A percentile compares a stretch with the other conserved stretches of the same genome.
These are phyloP conservation scores for Xylariales sp. DNA, from an alignment of 2,329 filamentous ascomycete genomes.

Conservation along the genomic window DNA sequence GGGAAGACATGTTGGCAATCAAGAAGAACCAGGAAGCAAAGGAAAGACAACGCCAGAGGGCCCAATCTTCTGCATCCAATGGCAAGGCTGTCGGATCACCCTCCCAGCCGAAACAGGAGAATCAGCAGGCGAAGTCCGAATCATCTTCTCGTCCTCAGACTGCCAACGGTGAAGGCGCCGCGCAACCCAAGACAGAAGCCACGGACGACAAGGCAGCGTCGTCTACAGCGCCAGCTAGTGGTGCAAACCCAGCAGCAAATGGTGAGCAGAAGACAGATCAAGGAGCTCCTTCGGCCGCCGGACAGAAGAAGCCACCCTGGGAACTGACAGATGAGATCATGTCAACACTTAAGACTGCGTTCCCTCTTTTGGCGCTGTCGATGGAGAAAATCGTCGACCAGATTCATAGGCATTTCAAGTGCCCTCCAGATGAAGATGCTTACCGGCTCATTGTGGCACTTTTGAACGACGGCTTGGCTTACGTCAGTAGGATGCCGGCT, in stretches of 20 bases:
- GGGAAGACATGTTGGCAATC: slow-evolving; percentile 89
- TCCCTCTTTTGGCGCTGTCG: slow-evolving; percentile 88
- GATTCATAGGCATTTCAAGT: slow-evolving; percentile 99
- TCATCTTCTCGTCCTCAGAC: slow-evolving; percentile 44
- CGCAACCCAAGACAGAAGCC: slow-evolving; percentile 41
- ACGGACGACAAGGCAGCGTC: slow-evolving; percentile 27
- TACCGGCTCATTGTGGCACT: slow-evolving; percentile 96
- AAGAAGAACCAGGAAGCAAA: slow-evolving; percentile 83
- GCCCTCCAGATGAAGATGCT: slow-evolving; percentile 94
- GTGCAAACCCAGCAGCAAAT: slow-evolving; percentile 15
- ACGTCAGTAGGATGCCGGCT: slow-evolving; percentile 80
- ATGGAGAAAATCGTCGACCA: slow-evolving; percentile 99
- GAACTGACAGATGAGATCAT: slow-evolving; percentile 95
- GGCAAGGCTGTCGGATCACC: slow-evolving; percentile 43
- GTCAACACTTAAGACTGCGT: slow-evolving; percentile 91
- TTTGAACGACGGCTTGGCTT: slow-evolving; percentile 89
- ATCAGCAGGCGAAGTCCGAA: slow-evolving; percentile 36
- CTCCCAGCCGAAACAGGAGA: slow-evolving; percentile 49
- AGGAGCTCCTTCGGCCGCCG: slow-evolving; percentile 24
- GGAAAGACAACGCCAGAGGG: slow-evolving; percentile 53
- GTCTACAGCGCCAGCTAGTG: slow-evolving; percentile 16
- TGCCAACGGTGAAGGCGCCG: slow-evolving; percentile 40
- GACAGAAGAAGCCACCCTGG: slow-evolving; percentile 78
- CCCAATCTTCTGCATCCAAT: slow-evolving; percentile 39
- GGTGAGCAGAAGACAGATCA: slow-evolving; percentile 23